Percentiles rank a stretch among this genome's conserved stretches.
Evolutionary conservation across 2,329 filamentous ascomycete genomes (phyloP).

Genomic region (Scolecobasidium constrictum): DNA sequence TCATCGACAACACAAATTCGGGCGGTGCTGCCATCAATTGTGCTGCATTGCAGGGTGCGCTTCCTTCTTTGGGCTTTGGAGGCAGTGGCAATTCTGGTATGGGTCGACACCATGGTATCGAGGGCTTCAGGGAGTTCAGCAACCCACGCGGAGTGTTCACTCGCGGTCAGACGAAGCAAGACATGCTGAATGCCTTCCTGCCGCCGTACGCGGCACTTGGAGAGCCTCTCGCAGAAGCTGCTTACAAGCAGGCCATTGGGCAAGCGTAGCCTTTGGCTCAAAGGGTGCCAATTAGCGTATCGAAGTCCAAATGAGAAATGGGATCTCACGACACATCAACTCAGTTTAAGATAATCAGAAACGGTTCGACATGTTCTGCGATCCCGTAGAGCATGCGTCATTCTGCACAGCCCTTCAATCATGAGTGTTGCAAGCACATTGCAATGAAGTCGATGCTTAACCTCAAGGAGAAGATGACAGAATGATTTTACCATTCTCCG

Average conservation of each 20-base stretch:
- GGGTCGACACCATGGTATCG: slow-evolving; percentile 8
- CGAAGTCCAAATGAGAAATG: too few species aligned
- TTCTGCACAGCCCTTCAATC: too few species aligned
- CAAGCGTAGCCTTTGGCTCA: too few species aligned
- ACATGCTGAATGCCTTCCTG: slow-evolving; percentile 4
- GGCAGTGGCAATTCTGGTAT: slow-evolving; percentile 8
- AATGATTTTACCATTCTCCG: too few species aligned
- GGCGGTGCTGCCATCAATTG: slow-evolving; percentile 9
- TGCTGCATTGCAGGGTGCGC: slow-evolving; percentile 7
- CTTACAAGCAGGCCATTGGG: slow-evolving; percentile 8
- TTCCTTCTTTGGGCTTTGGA: slow-evolving; percentile 8
- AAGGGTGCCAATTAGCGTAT: too few species aligned
- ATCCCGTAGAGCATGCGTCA: too few species aligned
- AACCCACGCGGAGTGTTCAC: slow-evolving; percentile 8
- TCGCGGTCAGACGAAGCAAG: not conserved
- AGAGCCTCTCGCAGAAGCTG: slow-evolving; percentile 7
- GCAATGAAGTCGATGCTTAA: too few species aligned
- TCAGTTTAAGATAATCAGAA: too few species aligned
- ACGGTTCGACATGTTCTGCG: too few species aligned
- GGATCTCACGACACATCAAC: too few species aligned
- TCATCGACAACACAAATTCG: slow-evolving; percentile 9
- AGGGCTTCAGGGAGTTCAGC: slow-evolving; percentile 9
- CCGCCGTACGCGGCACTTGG: slow-evolving; percentile 3
- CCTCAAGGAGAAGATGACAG: too few species aligned
- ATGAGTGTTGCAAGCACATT: too few species aligned